A percentile compares a stretch with the other conserved stretches of the same genome.
These are phyloP conservation scores for Stephania cephalantha DNA, from an alignment of 164 flowering plant species.

Conservation along the genomic window DNA sequence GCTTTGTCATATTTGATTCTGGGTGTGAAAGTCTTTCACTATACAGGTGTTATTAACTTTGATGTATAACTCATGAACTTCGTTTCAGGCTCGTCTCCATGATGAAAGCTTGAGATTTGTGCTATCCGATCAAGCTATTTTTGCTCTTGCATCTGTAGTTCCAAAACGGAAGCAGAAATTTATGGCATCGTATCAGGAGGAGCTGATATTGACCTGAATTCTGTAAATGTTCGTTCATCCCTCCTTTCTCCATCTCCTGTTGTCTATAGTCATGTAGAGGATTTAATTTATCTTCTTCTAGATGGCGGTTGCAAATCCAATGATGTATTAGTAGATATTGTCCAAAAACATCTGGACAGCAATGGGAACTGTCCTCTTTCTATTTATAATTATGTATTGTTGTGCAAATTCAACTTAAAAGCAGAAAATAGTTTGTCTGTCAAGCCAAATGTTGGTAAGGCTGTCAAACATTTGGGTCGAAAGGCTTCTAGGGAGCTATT, in stretches of 20 bases:
- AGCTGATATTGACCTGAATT: conserved; percentile 52
- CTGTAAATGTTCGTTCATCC: conserved; percentile 18
- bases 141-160: conserved; percentile 50
- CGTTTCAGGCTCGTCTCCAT: conserved; percentile 87
- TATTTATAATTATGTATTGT: conserved; percentile 51
- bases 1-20: no score
- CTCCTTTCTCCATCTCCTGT: conserved; percentile 61
- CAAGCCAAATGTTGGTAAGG: conserved; percentile 46
- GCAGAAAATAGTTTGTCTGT: conserved; percentile 22
- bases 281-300: conserved; percentile 36
- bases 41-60: neutral
- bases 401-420: conserved; percentile 43
- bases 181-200: conserved; percentile 39
- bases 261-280: conserved; percentile 61
- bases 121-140: conserved; percentile 78
- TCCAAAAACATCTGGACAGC: conserved; percentile 54
- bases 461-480: conserved; percentile 36
- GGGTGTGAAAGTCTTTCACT: neutral
- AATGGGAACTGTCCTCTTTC: conserved; percentile 66
- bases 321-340: conserved; percentile 33
- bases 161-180: conserved; percentile 46
- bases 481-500: conserved; percentile 75
- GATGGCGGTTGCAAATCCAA: conserved; percentile 25
- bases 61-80: conserved; percentile 5
- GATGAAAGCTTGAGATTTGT: conserved; percentile 92